Evolutionary conservation across 2,329 filamentous ascomycete species (phyloP), one percentile per base, ranked within the genome.

Genomic region (Didymella exigua): DNA sequence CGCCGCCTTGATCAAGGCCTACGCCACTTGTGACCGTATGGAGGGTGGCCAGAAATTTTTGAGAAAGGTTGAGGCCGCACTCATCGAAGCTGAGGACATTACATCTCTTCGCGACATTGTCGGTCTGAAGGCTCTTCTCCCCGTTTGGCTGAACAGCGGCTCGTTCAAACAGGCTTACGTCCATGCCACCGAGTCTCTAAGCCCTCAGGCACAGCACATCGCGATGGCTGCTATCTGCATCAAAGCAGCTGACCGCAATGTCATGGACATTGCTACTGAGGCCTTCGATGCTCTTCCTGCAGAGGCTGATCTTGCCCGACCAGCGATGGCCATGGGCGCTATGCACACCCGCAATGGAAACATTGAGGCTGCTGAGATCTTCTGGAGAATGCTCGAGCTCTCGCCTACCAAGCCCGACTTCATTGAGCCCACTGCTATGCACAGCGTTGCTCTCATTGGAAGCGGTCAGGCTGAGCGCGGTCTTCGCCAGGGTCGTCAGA

Each of bases 381-480:
- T 91, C 78, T 97, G 93, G 92, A 83, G 86, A 48, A 81, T 90
- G 52, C 80, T 97, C 36, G 78, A 81, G 49, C 86, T 83, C 60
- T 83, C 80, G 33, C 82, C 86, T 2, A 82, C 86, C 54, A 81
- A 85, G 67, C 79, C 82, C 46, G 82, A 86, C 29, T 88, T 96
- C 74, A 89, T 96, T 59, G 92, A 96, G 77, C 90, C 92, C 21
- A 89, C 91, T 11, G 86, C 90, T 53, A 96, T 97, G 91, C 96
- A 93, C 69, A 86, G 90, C 13, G 86, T 96, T 53, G 91, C 92
- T 42, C 81, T 98, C 74, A 89, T 98, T 70, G 89, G 90, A 49
- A 91, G 90, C 59, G 91, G 92, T 36, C 88, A 92, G 68, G 84
- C 93, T 43, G 86, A 88, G n/a, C 90, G 93, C 69, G 95, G 89